Base-by-base conservation (phyloP, 164 flowering plant species). In the Vitis rotundifolia region DNA sequence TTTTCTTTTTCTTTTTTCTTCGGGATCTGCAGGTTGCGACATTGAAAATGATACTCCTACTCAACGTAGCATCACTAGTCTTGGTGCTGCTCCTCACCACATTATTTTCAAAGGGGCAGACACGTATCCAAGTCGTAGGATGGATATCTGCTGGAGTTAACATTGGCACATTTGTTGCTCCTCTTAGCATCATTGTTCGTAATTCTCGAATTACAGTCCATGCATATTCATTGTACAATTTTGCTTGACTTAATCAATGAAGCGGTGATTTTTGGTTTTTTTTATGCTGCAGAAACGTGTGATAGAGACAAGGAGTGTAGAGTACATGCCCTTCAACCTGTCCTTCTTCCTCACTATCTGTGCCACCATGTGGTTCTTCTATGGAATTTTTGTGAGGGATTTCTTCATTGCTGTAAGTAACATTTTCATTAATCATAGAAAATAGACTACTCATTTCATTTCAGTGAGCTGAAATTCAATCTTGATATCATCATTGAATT, bases 311-410 rank as follows among this genome's bases (percentile, higher is more conserved):
- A 80, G 73, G 56, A 80, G 83, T 19, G 83, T 80, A 3, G 77
- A 77, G 63, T 80, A 26, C 77, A 77, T 80, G 83, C 81, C 83
- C 44, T 78, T 80, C 67, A 26, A 47, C 9, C 68, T 78, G 16
- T 77, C 83, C 3, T 68, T 80, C 18, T 72, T 60, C 67, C 72
- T 69, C 63, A 72, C 78, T 19, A 59, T 75, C n/a, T 72, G 76
- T 57, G 79, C 79, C 0, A 62, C 56, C 28, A 64, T 55, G 70
- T 80, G 83, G 83, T 63, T 68, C 44, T 63, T 72, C 54, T 75
- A 80, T 49, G 81, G 79, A 6, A 37, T 75, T 8, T 58, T 80
- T 13, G 26, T 66, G 0, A 63, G 66, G 37, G 83, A 80, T 48
- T 58, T 47, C 48, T 78, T 26, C 73, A 71, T 80, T 26, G 64